phyloP scores from a whole-genome alignment of 441 rosid genomes.

The Adansonia rubrostipa region DNA sequence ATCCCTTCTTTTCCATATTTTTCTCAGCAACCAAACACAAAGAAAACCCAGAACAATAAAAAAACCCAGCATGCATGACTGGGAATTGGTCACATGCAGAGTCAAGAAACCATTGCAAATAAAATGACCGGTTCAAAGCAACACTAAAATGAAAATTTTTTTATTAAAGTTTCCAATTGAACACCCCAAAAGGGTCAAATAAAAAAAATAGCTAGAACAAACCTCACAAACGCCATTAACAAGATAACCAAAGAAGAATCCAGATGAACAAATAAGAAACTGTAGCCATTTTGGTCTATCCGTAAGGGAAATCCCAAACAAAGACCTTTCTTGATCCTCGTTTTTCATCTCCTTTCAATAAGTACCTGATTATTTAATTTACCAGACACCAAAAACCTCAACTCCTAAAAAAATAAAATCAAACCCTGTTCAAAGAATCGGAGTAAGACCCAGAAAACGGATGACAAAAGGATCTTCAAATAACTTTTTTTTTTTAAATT shows the following conservation, averaged over 20 bases:
- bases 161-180: too few relatives aligned
- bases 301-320: slow-evolving; percentile 65
- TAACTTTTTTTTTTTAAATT: not conserved
- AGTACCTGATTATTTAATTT: not conserved
- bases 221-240: slow-evolving; percentile 96
- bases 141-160: not conserved
- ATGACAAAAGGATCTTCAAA: not conserved
- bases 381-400: not conserved
- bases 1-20: not conserved
- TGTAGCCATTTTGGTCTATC: slow-evolving; percentile 69
- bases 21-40: not conserved
- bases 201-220: not conserved
- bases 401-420: not conserved
- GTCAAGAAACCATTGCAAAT: not conserved
- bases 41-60: not conserved
- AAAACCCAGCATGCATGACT: too few relatives aligned
- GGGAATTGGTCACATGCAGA: not conserved
- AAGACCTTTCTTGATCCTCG: slow-evolving; percentile 52
- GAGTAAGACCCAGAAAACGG: not conserved
- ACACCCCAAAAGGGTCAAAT: too few relatives aligned
- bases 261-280: slow-evolving; percentile 85
- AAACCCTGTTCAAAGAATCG: not conserved
- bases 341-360: slow-evolving; percentile 39
- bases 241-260: slow-evolving; percentile 94
- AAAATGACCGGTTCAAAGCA: slow-evolving; percentile 10